A percentile compares a stretch with the other conserved stretches of the same genome.
Conservation (phyloP, 208 protist genomes). For the Porcisia hertigi region DNA sequence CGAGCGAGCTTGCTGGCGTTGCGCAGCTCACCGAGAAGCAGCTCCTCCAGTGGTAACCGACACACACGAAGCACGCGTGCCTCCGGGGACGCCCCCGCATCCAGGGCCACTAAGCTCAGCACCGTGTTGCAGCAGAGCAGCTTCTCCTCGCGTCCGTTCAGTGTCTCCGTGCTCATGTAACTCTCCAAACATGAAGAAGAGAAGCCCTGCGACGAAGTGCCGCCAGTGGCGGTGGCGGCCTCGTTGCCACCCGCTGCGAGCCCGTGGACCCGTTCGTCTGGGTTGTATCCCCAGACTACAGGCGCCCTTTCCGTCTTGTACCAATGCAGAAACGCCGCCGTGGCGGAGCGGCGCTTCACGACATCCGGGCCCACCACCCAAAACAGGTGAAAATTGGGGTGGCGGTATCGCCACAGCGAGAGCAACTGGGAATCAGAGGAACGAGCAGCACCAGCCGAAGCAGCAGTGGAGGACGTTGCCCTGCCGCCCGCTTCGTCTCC, state of each 20-base stretch:
- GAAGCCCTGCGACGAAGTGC: neutral
- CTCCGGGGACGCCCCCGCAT: neutral
- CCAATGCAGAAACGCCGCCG: slow-evolving; percentile 33
- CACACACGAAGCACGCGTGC: slow-evolving; percentile 38
- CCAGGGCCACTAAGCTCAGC: slow-evolving; percentile 4
- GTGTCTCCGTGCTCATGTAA: slow-evolving; percentile 17
- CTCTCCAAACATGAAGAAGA: slow-evolving; percentile 8
- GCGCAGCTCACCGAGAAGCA: slow-evolving; percentile 59
- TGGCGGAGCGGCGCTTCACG: slow-evolving; percentile 32
- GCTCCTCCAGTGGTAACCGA: slow-evolving; percentile 52
- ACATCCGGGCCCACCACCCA: slow-evolving; percentile 32
- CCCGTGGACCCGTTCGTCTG: slow-evolving; percentile 20
- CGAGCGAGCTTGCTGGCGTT: slow-evolving; percentile 52
- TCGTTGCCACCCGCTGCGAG: neutral
- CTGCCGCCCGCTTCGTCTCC: neutral
- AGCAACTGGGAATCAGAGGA: slow-evolving; percentile 1
- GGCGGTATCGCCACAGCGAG: slow-evolving; percentile 10
- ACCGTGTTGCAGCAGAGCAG: slow-evolving; percentile 15
- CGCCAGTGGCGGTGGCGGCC: neutral
- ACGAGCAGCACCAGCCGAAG: neutral
- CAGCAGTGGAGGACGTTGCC: neutral
- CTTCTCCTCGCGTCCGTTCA: slow-evolving; percentile 13
- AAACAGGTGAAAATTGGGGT: slow-evolving; percentile 29
- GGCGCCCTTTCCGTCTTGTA: neutral
- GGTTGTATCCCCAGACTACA: slow-evolving; percentile 22